A percentile compares a stretch with the other conserved stretches of the same genome.
phyloP scores from a whole-genome alignment of 2,329 filamentous ascomycete genomes.

The Cytospora mali region DNA sequence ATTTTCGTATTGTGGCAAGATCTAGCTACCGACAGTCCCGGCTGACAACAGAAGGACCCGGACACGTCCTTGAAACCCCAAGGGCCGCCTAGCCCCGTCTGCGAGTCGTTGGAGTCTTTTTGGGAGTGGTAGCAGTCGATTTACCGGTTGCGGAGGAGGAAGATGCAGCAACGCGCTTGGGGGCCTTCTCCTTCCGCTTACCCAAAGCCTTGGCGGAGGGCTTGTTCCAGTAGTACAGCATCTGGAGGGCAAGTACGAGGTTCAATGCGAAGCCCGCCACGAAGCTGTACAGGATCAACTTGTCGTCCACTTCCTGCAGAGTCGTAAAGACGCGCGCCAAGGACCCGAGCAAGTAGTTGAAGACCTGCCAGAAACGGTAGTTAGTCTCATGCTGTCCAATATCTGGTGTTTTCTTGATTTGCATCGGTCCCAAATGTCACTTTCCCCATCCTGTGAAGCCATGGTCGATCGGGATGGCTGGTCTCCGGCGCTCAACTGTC shows the following conservation, averaged over 20 bases:
- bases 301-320: constrained; percentile 94
- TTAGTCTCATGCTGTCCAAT: constrained; percentile 13
- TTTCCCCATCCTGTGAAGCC: not conserved
- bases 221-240: constrained; percentile 95
- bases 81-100: constrained; percentile 40
- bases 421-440: not conserved
- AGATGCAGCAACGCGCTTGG: constrained; percentile 30
- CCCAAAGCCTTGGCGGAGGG: constrained; percentile 41
- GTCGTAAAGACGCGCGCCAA: constrained; percentile 97
- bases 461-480: not conserved
- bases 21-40: constrained; percentile 19
- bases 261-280: constrained; percentile 91
- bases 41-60: constrained; percentile 13
- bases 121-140: constrained; percentile 33
- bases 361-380: constrained; percentile 66
- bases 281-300: constrained; percentile 93
- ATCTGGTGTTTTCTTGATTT: not conserved
- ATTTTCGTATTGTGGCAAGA: constrained; percentile 14
- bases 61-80: not conserved
- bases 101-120: constrained; percentile 46
- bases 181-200: constrained; percentile 42
- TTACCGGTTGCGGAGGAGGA: constrained; percentile 33
- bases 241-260: constrained; percentile 80
- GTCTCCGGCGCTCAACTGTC: not conserved
- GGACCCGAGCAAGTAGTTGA: constrained; percentile 95